Base-by-base conservation (phyloP, 2,329 filamentous ascomycete genomes). In the Monosporascus sp. region DNA sequence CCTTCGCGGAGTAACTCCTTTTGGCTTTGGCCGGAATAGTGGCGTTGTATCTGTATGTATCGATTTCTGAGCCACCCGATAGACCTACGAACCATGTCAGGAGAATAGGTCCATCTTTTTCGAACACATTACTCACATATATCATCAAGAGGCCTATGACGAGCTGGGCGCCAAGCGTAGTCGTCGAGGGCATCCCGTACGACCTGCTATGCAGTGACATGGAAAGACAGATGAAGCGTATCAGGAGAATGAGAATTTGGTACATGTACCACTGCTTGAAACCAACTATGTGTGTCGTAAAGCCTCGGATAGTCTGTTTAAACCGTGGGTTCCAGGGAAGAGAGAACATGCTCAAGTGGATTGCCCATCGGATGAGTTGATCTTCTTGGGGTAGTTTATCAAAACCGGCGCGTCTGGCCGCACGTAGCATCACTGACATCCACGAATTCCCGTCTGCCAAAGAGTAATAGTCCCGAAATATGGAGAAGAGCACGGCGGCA, bases 321-420 rank as follows among this genome's bases (percentile, higher is more conserved):
- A 88, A 81, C 54, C 79, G 79, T 0, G 85, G 84, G 56, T 89
- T 89, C 86, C 86, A 89, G 78, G 83, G 86, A 14, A 79, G 68
- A 3, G 83, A 78, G 18, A 78, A 60, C 3, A 82, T 58, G 37
- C 78, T 79, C 14, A 77, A 68, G 50, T 70, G 60, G 20, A 85
- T 68, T 20, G 79, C 74, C 62, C 75, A 74, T 50, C 72, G 72
- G 34, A 79, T 71, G 45, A 81, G 60, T 6, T 63, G 60, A 3
- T 73, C 70, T 1, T 70, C 59, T 0, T 60, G 62, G 9, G 78
- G 79, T 6, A 82, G 60, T 14, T 68, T 62, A 31, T 72, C 37
- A 31, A 56, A 27, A 27, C 47, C 52, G 36, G 58, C 47, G 14
- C 55, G 57, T 39, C 62, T 57, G 24, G 58, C 48, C n/a, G 34